These are phyloP conservation scores for Orobanche coerulescens DNA, from an alignment of 257 asterid species.

Conservation along the genomic window DNA sequence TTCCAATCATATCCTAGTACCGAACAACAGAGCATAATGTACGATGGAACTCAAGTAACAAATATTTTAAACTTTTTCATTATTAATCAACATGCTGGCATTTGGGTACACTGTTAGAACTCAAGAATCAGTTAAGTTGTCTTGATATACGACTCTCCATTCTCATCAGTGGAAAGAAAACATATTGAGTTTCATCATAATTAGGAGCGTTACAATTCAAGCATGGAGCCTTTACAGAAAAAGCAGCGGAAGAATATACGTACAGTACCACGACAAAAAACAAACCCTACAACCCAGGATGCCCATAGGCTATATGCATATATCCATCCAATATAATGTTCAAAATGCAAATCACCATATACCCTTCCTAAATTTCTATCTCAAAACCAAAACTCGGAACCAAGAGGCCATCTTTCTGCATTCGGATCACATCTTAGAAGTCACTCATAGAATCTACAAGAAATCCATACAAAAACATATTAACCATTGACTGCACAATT, in stretches of 20 bases:
- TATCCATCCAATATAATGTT: background rate
- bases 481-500: background rate
- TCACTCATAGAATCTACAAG: background rate
- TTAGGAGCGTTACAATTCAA: background rate
- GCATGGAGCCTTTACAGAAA: background rate
- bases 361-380: background rate
- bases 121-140: background rate
- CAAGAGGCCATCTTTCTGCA: background rate
- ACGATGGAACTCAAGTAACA: background rate
- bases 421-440: background rate
- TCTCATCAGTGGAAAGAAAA: background rate
- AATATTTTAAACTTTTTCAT: background rate
- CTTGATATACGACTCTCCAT: background rate
- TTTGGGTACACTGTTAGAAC: background rate
- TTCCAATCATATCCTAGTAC: background rate
- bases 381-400: conserved; percentile 3
- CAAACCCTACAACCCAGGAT: background rate
- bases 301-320: background rate
- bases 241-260: background rate
- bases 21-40: background rate
- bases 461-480: background rate
- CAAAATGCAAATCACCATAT: background rate
- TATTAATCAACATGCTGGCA: conserved; percentile 2
- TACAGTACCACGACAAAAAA: background rate
- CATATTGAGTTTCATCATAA: background rate